Evolutionary conservation across 441 rosid genomes (phyloP), one percentile per base, ranked within the genome.

Genomic region (Macaranga tanarius): DNA sequence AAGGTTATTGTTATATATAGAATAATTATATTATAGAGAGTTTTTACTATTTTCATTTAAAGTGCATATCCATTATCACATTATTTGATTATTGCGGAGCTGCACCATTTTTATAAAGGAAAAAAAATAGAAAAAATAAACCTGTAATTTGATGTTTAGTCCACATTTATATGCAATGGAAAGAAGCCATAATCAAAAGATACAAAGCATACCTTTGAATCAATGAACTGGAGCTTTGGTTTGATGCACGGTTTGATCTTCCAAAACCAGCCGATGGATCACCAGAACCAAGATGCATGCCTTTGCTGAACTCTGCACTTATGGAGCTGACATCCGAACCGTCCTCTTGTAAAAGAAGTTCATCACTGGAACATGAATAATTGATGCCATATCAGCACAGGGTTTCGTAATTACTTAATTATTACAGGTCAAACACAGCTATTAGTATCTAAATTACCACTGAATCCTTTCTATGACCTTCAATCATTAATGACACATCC

Each of bases 291-390:
- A 96, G 86, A 75, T 84, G 96, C 95, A 92, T 82, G 79, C 79
- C 88, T 83, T 84, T 88, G 83, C 83, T 84, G 73, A 94, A 90
- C 70, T 89, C 97, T 60, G 84, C 74, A 74, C 85, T 77, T 74
- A 94, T 28, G 76, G 70, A 78, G 78, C 80, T 82, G 79, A 79
- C 86, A 72, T 90, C 94, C 15, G 83, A 72, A 50, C 88, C 86
- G 85, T 90, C 99, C 79, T 96, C 99, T 88, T 96, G 90, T 65
- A 96, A 81, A 72, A 96, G 94, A 70, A 88, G 90, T 13, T 96
- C 99, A 73, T 92, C 99, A 69, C 99, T 96, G 85, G 67, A 81
- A 75, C 65, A 77, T 69, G 70, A 76, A 77, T 7, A 80, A 72
- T 20, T 65, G 16, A 66, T 45, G 73, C 40, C 70, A 73, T 15